Base-by-base conservation (phyloP, 345 rosid species). In the Euphorbia peplus region DNA sequence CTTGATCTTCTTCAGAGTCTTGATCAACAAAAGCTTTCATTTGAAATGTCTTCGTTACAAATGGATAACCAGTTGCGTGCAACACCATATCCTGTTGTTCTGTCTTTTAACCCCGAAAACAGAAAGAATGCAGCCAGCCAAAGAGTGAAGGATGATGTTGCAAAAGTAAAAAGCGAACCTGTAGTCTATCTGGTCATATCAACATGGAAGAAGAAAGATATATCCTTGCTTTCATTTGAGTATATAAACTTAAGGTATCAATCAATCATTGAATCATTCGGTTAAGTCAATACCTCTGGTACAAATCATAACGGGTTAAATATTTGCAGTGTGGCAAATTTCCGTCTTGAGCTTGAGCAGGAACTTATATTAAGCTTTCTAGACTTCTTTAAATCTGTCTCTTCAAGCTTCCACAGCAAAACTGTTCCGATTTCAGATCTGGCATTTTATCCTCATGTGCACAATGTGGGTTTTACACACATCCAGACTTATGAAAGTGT, bases 131-230 rank as follows among this genome's bases (percentile, higher is more conserved):
- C 62, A 60, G 67, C 74, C 63, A 75, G 79, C 74, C 86, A 75
- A 83, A 78, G 76, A 77, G 79, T 13, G 6, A 83, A 76, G 79
- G 85, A 86, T 72, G 80, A 72, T 63, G 57, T 50, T 70, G 56
- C 65, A 65, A 79, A 66, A 73, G 61, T 64, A 29, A 68, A 69
- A 64, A 75, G 68, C 67, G 85, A 88, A 76, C 85, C 89, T 59
- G 91, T 85, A 39, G 37, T 93, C 54, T 72, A 73, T 75, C 80
- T 87, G 60, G 77, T 85, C 67, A 69, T 86, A 66, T 80, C 86
- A 60, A 87, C 79, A 78, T 93, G 96, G 98, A 86, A 87, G 85
- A 93, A 86, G 85, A 90, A 84, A 79, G 96, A 93, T 80, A 54
- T 68, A 67, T 81, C 97, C 41, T 64, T 90, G 79, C 84, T 84